A percentile compares a stretch with the other conserved stretches of the same genome.
Conservation (phyloP, 2,329 filamentous ascomycete genomes). For the Botryosphaeria agaves region DNA sequence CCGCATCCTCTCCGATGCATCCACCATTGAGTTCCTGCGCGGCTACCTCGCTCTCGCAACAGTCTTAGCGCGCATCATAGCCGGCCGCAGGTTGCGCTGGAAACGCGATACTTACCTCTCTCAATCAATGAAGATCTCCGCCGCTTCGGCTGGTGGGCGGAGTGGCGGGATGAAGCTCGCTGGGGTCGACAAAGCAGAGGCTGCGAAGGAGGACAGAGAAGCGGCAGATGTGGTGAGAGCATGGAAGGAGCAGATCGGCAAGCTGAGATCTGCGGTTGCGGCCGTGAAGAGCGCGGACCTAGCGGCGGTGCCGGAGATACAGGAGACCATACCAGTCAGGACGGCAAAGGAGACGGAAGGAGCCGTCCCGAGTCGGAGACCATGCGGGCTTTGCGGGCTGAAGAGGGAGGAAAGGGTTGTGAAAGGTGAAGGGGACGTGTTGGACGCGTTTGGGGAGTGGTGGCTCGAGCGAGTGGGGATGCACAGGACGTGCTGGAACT, state of each 20-base stretch:
- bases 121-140: slow-evolving; percentile 73
- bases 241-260: slow-evolving; percentile 62
- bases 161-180: slow-evolving; percentile 78
- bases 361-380: slow-evolving; percentile 54
- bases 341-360: slow-evolving; percentile 43
- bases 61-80: slow-evolving; percentile 64
- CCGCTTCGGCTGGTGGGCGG: slow-evolving; percentile 53
- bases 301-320: slow-evolving; percentile 48
- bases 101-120: slow-evolving; percentile 72
- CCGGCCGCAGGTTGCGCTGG: slow-evolving; percentile 75
- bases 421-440: slow-evolving; percentile 58
- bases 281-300: slow-evolving; percentile 43
- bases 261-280: slow-evolving; percentile 55
- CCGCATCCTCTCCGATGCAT: slow-evolving; percentile 44
- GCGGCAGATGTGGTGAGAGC: slow-evolving; percentile 55
- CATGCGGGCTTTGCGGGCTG: slow-evolving; percentile 74
- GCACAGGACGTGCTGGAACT: slow-evolving; percentile 50
- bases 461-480: slow-evolving; percentile 55
- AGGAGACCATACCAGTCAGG: slow-evolving; percentile 49
- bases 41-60: slow-evolving; percentile 45
- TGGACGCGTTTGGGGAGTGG: slow-evolving; percentile 93
- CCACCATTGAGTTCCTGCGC: slow-evolving; percentile 44
- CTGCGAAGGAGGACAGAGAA: slow-evolving; percentile 71
- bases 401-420: slow-evolving; percentile 70
- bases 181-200: slow-evolving; percentile 68